Evolutionary conservation across 2,329 filamentous ascomycete genomes (phyloP).

Genomic region (Fusarium mangiferae): DNA sequence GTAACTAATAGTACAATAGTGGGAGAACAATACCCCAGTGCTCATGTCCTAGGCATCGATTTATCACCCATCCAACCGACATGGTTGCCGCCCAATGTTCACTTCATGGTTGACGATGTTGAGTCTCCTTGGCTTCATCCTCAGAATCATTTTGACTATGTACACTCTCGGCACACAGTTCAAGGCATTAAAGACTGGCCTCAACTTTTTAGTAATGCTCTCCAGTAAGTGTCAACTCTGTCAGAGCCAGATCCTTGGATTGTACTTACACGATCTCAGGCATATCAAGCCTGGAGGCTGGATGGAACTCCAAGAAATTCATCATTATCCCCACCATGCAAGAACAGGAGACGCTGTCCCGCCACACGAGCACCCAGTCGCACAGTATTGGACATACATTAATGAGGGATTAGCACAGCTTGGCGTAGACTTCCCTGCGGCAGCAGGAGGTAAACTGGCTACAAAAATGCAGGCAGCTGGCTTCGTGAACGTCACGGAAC

Average conservation of each 20-base stretch:
- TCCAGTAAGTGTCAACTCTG: constrained; percentile 28
- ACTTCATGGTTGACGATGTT: constrained; percentile 67
- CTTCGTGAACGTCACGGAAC: constrained; percentile 62
- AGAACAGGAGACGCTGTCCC: constrained; percentile 52
- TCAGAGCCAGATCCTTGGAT: background rate
- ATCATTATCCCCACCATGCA: constrained; percentile 59
- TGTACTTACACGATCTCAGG: constrained; percentile 43
- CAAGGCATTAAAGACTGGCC: constrained; percentile 68
- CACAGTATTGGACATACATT: constrained; percentile 59
- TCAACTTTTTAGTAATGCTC: constrained; percentile 53
- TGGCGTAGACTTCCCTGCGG: constrained; percentile 59
- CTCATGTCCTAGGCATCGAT: constrained; percentile 58
- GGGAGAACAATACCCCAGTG: constrained; percentile 56
- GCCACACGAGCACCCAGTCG: constrained; percentile 52
- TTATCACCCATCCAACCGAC: constrained; percentile 61
- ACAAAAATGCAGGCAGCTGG: constrained; percentile 61
- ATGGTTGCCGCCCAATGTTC: constrained; percentile 65
- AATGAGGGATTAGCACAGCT: constrained; percentile 55
- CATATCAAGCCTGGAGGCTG: constrained; percentile 65
- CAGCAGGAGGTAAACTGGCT: constrained; percentile 54
- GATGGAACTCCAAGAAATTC: constrained; percentile 66
- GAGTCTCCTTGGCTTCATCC: constrained; percentile 67
- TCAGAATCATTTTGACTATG: constrained; percentile 66
- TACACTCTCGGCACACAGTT: constrained; percentile 68
- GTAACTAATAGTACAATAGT: constrained; percentile 49